A percentile compares a stretch with the other conserved stretches of the same genome.
phyloP scores from a whole-genome alignment of 2,329 filamentous ascomycete genomes.

The Daldinia sp. region DNA sequence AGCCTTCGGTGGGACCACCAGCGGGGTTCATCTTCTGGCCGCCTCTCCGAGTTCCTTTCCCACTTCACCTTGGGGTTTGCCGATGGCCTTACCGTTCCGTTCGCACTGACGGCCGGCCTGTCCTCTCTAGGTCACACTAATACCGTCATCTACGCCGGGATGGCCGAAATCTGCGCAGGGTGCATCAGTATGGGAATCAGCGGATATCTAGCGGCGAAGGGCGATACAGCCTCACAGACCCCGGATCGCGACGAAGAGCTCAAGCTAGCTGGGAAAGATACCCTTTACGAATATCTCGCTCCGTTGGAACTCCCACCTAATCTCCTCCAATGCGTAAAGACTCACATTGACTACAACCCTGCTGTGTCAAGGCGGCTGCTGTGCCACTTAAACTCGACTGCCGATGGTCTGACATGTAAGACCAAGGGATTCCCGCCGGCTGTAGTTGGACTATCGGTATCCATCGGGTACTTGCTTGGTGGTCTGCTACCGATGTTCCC shows the following conservation, averaged over 20 bases:
- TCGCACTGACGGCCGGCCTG: slow-evolving; percentile 81
- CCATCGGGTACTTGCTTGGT: slow-evolving; percentile 76
- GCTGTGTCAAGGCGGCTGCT: slow-evolving; percentile 28
- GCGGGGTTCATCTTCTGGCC: slow-evolving; percentile 7
- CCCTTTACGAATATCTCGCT: slow-evolving; percentile 45
- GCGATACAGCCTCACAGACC: slow-evolving; percentile 54
- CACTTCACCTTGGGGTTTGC: slow-evolving; percentile 82
- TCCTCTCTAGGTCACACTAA: slow-evolving; percentile 73
- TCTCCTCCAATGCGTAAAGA: slow-evolving; percentile 43
- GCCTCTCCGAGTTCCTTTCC: slow-evolving; percentile 58
- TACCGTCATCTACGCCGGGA: slow-evolving; percentile 77
- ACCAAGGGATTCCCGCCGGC: slow-evolving; percentile 55
- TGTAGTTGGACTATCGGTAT: slow-evolving; percentile 73
- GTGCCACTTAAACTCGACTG: slow-evolving; percentile 10
- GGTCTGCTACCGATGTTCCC: slow-evolving; percentile 78
- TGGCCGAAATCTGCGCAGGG: slow-evolving; percentile 81
- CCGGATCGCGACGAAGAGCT: slow-evolving; percentile 54
- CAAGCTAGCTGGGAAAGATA: slow-evolving; percentile 13
- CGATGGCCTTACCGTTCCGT: slow-evolving; percentile 83
- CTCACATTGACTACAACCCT: slow-evolving; percentile 41
- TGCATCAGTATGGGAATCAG: slow-evolving; percentile 83
- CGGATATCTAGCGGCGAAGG: slow-evolving; percentile 75
- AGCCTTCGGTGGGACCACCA: slow-evolving; percentile 10
- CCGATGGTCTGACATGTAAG: slow-evolving; percentile 54
- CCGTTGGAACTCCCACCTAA: slow-evolving; percentile 45